Conservation (phyloP, 441 rosid species). For the Populus tomentosa region DNA sequence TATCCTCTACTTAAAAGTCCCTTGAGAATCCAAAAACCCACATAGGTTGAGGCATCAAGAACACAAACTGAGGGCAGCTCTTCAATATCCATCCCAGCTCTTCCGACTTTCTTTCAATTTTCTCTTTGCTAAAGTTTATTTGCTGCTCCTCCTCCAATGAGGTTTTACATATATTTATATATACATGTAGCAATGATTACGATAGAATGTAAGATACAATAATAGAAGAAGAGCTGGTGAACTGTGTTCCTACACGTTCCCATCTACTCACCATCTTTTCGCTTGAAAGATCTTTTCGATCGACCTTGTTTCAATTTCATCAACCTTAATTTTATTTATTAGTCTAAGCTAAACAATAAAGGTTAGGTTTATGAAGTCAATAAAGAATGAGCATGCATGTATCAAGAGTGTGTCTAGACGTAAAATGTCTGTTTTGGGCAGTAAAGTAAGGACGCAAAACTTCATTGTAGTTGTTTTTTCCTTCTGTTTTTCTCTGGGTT, state of each 20-base stretch:
- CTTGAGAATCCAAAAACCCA: conserved; percentile 81
- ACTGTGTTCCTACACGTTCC: conserved; percentile 50
- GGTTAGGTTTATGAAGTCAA: background rate
- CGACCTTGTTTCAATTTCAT: too few relatives aligned
- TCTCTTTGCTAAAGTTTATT: background rate
- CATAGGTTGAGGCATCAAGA: conserved; percentile 80
- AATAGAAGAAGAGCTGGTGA: conserved; percentile 56
- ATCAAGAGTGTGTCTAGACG: conserved; percentile 9
- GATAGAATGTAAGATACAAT: background rate
- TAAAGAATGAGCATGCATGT: conserved; percentile 8
- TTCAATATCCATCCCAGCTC: conserved; percentile 27
- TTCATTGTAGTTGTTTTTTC: too few relatives aligned
- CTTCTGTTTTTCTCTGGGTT: too few relatives aligned
- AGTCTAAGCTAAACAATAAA: background rate
- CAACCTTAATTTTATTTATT: background rate
- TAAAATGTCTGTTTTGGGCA: background rate
- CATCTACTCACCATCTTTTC: conserved; percentile 39
- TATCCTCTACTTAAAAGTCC: conserved; percentile 59
- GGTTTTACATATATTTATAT: conserved; percentile 21
- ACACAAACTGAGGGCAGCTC: conserved; percentile 52
- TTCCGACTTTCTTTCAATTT: background rate
- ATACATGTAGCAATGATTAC: too few relatives aligned
- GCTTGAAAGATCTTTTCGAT: background rate
- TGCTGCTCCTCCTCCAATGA: background rate
- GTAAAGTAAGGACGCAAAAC: too few relatives aligned